Evolutionary conservation across 148 eudicot species (phyloP).

Genomic region (Gaultheria prostrata): DNA sequence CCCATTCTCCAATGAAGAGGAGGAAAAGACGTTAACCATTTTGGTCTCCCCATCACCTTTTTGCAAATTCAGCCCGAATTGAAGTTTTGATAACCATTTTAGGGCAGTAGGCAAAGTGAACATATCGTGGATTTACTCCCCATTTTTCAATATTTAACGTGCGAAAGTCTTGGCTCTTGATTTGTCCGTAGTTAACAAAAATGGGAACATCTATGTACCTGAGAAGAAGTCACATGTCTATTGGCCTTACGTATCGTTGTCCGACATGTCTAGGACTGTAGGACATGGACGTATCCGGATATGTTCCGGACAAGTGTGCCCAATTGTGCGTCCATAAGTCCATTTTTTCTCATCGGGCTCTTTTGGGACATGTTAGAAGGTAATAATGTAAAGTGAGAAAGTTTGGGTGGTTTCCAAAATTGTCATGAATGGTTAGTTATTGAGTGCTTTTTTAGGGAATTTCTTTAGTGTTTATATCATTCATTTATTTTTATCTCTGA

Average conservation of each 20-base stretch:
- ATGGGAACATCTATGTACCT: neutral
- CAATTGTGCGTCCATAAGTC: neutral
- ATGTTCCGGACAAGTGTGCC: neutral
- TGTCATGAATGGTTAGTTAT: neutral
- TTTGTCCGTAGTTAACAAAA: neutral
- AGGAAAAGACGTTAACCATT: neutral
- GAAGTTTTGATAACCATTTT: neutral
- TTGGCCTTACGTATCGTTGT: neutral
- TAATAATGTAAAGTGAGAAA: neutral
- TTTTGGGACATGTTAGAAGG: neutral
- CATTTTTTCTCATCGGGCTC: neutral
- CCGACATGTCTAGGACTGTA: neutral
- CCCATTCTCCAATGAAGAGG: neutral
- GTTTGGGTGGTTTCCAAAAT: neutral
- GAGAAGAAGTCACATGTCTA: neutral
- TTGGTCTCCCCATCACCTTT: neutral
- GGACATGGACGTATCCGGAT: neutral
- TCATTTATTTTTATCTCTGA: neutral
- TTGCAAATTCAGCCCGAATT: neutral
- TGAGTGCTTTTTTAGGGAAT: neutral
- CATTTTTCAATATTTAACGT: neutral
- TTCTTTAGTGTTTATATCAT: neutral
- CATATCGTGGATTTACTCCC: too few relatives aligned
- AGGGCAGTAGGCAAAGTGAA: neutral
- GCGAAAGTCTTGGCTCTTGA: neutral